These are phyloP conservation scores for Ceratocystis papillata DNA, from an alignment of 2,329 filamentous ascomycete genomes.

Conservation along the genomic window DNA sequence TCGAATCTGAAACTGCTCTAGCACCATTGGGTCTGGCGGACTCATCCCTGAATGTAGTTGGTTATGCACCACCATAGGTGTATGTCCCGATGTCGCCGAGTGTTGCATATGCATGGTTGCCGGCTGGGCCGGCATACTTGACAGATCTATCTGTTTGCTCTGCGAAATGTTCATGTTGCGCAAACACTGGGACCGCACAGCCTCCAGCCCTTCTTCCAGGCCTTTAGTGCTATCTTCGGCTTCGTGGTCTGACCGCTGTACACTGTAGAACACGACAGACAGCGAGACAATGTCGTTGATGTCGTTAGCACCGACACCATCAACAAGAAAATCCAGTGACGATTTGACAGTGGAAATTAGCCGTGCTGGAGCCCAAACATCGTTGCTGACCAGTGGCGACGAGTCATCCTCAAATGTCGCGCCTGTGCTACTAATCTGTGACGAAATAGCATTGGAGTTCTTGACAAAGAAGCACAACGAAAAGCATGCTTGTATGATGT, in stretches of 20 bases:
- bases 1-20: conserved; percentile 22
- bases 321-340: conserved; percentile 38
- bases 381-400: conserved; percentile 17
- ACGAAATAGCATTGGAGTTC: conserved; percentile 22
- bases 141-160: conserved; percentile 30
- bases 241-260: conserved; percentile 35
- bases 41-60: conserved; percentile 16
- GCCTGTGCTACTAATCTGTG: background rate
- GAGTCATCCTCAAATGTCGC: conserved; percentile 18
- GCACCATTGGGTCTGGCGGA: conserved; percentile 18
- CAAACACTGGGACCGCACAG: conserved; percentile 38
- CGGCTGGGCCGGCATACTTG: conserved; percentile 6
- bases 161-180: conserved; percentile 37
- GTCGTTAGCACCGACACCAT: conserved; percentile 40
- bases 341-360: conserved; percentile 39
- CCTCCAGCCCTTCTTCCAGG: conserved; percentile 31
- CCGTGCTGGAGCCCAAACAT: conserved; percentile 35
- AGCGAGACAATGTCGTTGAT: conserved; percentile 42
- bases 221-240: conserved; percentile 36
- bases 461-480: conserved; percentile 47
- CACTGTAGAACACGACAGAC: conserved; percentile 39
- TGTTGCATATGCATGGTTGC: conserved; percentile 11
- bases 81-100: conserved; percentile 6
- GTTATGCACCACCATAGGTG: conserved; percentile 11
- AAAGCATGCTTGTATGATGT: conserved; percentile 45